Percentiles rank a stretch among this genome's conserved stretches.
Evolutionary conservation across 2,329 filamentous ascomycete species (phyloP).

Genomic region (Penicillium italicum): DNA sequence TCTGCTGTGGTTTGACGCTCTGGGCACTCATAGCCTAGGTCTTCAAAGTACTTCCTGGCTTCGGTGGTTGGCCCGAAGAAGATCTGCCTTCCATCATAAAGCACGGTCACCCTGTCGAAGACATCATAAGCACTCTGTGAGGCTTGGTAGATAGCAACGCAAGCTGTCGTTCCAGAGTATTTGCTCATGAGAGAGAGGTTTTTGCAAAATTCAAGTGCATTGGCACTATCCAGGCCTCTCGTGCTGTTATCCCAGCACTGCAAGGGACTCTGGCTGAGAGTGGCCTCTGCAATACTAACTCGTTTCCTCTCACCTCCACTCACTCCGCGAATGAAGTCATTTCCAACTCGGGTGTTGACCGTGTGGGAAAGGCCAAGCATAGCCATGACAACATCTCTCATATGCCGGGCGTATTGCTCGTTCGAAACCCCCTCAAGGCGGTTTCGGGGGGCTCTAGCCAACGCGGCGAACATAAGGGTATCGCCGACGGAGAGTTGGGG

Average conservation of each 20-base stretch:
- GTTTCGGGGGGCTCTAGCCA: conserved; percentile 5
- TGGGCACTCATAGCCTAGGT: conserved; percentile 53
- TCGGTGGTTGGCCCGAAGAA: conserved; percentile 61
- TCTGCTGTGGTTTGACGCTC: conserved; percentile 63
- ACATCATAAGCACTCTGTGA: conserved; percentile 40
- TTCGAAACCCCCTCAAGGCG: background rate
- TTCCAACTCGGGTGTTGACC: conserved; percentile 37
- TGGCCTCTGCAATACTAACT: conserved; percentile 53
- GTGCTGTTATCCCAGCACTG: conserved; percentile 42
- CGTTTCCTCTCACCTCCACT: conserved; percentile 57
- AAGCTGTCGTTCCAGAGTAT: conserved; percentile 42
- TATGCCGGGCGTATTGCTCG: conserved; percentile 1
- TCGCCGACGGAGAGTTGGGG: conserved; percentile 69
- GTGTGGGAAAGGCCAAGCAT: conserved; percentile 43
- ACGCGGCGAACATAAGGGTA: conserved; percentile 58
- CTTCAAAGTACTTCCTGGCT: conserved; percentile 62
- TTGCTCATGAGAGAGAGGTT: conserved; percentile 45
- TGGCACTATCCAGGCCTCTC: conserved; percentile 47
- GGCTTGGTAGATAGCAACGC: conserved; percentile 51
- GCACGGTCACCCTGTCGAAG: conserved; percentile 65
- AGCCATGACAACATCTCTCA: conserved; percentile 22
- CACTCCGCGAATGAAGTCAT: conserved; percentile 55
- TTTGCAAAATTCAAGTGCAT: conserved; percentile 51
- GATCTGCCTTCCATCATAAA: conserved; percentile 70
- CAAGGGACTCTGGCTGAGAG: conserved; percentile 40